These are phyloP conservation scores for Arthroderma uncinatum DNA, from an alignment of 2,329 filamentous ascomycete genomes.

Conservation along the genomic window DNA sequence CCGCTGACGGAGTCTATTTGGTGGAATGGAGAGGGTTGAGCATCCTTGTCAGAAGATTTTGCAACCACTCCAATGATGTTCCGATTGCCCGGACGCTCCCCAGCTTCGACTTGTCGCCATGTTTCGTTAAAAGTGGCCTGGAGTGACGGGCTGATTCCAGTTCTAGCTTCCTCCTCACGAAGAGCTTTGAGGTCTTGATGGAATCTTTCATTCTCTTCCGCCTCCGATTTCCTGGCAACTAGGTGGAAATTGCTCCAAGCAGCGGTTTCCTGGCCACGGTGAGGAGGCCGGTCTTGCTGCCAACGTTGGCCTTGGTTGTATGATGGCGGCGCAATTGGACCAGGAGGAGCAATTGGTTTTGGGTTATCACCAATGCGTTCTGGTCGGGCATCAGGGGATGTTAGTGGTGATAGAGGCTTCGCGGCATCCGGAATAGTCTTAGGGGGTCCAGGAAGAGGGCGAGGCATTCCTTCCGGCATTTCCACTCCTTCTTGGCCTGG, in stretches of 20 bases:
- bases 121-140: constrained; percentile 34
- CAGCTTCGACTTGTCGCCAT: constrained; percentile 36
- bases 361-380: constrained; percentile 29
- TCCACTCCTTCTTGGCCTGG: constrained; percentile 12
- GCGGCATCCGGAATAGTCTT: constrained; percentile 26
- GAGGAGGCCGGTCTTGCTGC: constrained; percentile 23
- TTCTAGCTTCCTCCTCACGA: constrained; percentile 28
- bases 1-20: constrained; percentile 29
- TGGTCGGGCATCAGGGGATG: constrained; percentile 31
- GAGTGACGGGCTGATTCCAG: constrained; percentile 24
- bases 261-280: constrained; percentile 22
- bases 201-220: constrained; percentile 32
- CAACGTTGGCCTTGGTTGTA: constrained; percentile 21
- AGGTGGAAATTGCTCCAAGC: constrained; percentile 38
- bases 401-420: constrained; percentile 25
- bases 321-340: constrained; percentile 38
- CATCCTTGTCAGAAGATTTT: constrained; percentile 19
- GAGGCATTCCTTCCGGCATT: constrained; percentile 16
- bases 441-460: constrained; percentile 23
- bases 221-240: constrained; percentile 31
- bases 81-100: constrained; percentile 32
- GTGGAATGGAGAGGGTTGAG: constrained; percentile 24
- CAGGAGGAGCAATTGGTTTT: constrained; percentile 33
- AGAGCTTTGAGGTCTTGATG: constrained; percentile 31
- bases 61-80: constrained; percentile 30